Evolutionary conservation across 1,284 basidiomycete species (phyloP).

Genomic region (Ustilago esculenta): DNA sequence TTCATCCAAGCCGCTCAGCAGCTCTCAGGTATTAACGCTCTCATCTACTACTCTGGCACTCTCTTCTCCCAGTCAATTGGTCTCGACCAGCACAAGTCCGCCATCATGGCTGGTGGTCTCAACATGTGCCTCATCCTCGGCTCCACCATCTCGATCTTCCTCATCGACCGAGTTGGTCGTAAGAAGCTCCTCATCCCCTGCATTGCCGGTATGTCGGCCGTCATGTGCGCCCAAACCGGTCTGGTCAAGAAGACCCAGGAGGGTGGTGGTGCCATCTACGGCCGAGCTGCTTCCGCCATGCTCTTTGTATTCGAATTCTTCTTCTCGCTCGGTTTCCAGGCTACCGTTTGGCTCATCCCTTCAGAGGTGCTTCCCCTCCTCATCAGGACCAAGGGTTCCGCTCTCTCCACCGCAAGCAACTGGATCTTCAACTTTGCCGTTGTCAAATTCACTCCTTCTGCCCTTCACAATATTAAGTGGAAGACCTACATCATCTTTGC

Average conservation of each 20-base stretch:
- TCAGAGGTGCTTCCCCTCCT: conserved; percentile 66
- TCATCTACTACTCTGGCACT: conserved; percentile 72
- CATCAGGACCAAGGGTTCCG: conserved; percentile 67
- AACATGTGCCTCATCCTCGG: conserved; percentile 77
- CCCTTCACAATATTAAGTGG: conserved; percentile 70
- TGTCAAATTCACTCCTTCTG: conserved; percentile 75
- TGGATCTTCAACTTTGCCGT: conserved; percentile 66
- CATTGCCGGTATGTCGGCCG: conserved; percentile 74
- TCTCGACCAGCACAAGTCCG: conserved; percentile 73
- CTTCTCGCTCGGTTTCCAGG: conserved; percentile 77
- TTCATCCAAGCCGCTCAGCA: conserved; percentile 78
- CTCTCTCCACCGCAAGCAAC: conserved; percentile 65
- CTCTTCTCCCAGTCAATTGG: conserved; percentile 66
- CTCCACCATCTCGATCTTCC: conserved; percentile 72
- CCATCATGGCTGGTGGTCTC: conserved; percentile 76
- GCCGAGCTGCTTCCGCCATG: conserved; percentile 71
- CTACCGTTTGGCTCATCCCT: conserved; percentile 73
- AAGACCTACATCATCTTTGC: conserved; percentile 64
- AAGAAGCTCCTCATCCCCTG: conserved; percentile 77
- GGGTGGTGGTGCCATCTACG: conserved; percentile 67
- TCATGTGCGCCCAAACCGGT: conserved; percentile 72
- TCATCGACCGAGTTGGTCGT: conserved; percentile 73
- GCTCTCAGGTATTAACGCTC: conserved; percentile 75
- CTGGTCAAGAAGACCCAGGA: conserved; percentile 70
- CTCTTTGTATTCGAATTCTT: conserved; percentile 77